A percentile compares a stretch with the other conserved stretches of the same genome.
Evolutionary conservation across 768 basidiomycete genomes (phyloP).

Genomic region (Phaeolepiota aurea): DNA sequence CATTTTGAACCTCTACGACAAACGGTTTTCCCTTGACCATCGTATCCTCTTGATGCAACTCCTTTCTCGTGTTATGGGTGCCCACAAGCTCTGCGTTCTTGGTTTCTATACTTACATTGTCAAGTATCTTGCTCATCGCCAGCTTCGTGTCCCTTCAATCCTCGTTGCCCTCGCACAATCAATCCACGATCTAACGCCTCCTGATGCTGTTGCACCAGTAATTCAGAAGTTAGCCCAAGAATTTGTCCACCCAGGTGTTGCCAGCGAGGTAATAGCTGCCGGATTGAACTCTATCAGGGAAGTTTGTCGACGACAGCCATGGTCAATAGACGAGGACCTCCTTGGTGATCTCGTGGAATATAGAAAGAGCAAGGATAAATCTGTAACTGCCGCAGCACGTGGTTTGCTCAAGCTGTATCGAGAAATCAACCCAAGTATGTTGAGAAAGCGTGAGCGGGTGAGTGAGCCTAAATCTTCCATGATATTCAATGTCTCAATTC

Average conservation of each 20-base stretch:
- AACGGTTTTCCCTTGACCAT: conserved; percentile 93
- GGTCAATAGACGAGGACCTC: conserved; percentile 95
- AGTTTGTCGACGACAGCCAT: conserved; percentile 89
- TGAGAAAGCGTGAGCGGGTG: conserved; percentile 83
- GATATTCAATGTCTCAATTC: not conserved
- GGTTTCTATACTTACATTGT: conserved; percentile 94
- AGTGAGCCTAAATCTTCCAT: conserved; percentile 12
- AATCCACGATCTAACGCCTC: conserved; percentile 91
- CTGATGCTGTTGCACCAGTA: conserved; percentile 84
- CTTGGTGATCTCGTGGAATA: conserved; percentile 92
- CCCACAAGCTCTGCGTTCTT: conserved; percentile 88
- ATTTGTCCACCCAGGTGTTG: conserved; percentile 96
- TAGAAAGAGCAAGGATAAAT: conserved; percentile 90
- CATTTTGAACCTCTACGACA: conserved; percentile 76
- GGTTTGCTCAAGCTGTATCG: conserved; percentile 85
- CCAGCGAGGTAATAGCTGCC: conserved; percentile 89
- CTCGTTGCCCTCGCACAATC: conserved; percentile 92
- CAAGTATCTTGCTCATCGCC: conserved; percentile 88
- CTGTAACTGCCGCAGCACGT: conserved; percentile 82
- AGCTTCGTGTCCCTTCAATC: conserved; percentile 87
- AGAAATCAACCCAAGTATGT: conserved; percentile 91
- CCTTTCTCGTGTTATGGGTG: conserved; percentile 86
- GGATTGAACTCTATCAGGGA: conserved; percentile 96
- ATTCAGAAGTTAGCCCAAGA: conserved; percentile 89
- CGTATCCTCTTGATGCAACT: conserved; percentile 97